Conservation (phyloP, 2,329 filamentous ascomycete species). For the Cladosporium oxysporum region DNA sequence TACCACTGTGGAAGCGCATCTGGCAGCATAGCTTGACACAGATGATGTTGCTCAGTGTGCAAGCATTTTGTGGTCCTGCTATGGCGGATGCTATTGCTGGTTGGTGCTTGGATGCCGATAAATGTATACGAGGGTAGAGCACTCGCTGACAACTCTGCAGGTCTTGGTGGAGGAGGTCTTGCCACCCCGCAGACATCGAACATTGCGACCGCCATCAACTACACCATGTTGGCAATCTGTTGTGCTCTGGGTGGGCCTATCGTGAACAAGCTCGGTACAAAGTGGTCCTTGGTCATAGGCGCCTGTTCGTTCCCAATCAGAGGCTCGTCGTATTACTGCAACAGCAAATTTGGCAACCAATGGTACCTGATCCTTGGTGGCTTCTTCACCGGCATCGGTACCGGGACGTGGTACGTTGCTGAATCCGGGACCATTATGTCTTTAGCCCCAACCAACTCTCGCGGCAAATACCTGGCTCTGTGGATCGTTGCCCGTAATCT, state of each 20-base stretch:
- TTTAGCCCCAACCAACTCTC: conserved; percentile 38
- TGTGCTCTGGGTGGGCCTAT: conserved; percentile 39
- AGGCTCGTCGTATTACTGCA: conserved; percentile 41
- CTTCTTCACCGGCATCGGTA: conserved; percentile 12
- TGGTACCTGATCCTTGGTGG: conserved; percentile 35
- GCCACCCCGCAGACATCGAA: conserved; percentile 28
- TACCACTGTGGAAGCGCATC: conserved; percentile 48
- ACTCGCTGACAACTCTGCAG: conserved; percentile 42
- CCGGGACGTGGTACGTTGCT: conserved; percentile 32
- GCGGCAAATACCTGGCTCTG: conserved; percentile 38
- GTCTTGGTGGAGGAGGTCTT: conserved; percentile 30
- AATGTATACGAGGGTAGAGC: conserved; percentile 42
- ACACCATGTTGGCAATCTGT: conserved; percentile 25
- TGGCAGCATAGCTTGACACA: conserved; percentile 53
- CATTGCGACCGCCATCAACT: conserved; percentile 29
- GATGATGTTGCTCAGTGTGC: conserved; percentile 51
- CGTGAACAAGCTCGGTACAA: conserved; percentile 45
- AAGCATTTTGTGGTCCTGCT: conserved; percentile 36
- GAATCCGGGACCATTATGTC: conserved; percentile 43
- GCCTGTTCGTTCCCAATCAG: conserved; percentile 39
- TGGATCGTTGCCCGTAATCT: conserved; percentile 40
- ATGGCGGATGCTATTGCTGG: conserved; percentile 40
- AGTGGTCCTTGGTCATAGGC: conserved; percentile 41
- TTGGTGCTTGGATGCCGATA: conserved; percentile 49
- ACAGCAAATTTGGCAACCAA: conserved; percentile 33